phyloP scores from a whole-genome alignment of 768 basidiomycete species.

The Lactifluus subvellereus region DNA sequence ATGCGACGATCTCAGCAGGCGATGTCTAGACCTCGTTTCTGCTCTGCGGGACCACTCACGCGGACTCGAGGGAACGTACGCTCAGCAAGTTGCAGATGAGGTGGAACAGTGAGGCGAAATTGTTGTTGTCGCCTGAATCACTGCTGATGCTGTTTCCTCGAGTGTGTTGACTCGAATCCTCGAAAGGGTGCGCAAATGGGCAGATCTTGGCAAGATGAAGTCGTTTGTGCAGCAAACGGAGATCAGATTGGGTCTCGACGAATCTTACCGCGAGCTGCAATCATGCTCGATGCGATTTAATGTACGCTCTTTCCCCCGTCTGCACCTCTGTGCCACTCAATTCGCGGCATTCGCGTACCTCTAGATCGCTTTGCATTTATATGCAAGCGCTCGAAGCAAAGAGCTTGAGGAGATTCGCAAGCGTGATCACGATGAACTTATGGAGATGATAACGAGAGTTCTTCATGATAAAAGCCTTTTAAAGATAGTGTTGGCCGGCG shows the following conservation, averaged over 20 bases:
- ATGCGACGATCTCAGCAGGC: slow-evolving; percentile 15
- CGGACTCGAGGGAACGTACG: slow-evolving; percentile 18
- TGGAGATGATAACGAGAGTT: slow-evolving; percentile 16
- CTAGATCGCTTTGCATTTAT: slow-evolving; percentile 18
- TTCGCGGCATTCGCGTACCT: not conserved
- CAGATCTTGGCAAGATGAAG: slow-evolving; percentile 12
- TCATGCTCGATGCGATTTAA: slow-evolving; percentile 16
- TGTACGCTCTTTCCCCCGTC: not conserved
- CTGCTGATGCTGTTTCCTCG: not conserved
- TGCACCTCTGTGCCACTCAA: not conserved
- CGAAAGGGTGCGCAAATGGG: slow-evolving; percentile 18
- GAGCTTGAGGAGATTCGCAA: slow-evolving; percentile 22
- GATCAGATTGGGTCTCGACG: slow-evolving; percentile 19
- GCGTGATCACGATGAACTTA: slow-evolving; percentile 19
- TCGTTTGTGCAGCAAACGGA: slow-evolving; percentile 21
- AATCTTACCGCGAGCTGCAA: slow-evolving; percentile 21
- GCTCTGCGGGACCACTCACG: slow-evolving; percentile 14
- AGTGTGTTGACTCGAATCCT: slow-evolving; percentile 20
- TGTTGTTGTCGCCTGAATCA: not conserved
- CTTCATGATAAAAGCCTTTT: slow-evolving; percentile 12
- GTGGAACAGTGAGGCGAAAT: slow-evolving; percentile 14
- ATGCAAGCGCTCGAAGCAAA: not conserved
- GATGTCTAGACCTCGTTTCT: slow-evolving; percentile 14
- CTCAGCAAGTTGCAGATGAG: slow-evolving; percentile 21
- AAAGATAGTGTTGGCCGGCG: slow-evolving; percentile 6